phyloP scores from a whole-genome alignment of 2,329 filamentous ascomycete genomes.

The Zymoseptoria brevis region DNA sequence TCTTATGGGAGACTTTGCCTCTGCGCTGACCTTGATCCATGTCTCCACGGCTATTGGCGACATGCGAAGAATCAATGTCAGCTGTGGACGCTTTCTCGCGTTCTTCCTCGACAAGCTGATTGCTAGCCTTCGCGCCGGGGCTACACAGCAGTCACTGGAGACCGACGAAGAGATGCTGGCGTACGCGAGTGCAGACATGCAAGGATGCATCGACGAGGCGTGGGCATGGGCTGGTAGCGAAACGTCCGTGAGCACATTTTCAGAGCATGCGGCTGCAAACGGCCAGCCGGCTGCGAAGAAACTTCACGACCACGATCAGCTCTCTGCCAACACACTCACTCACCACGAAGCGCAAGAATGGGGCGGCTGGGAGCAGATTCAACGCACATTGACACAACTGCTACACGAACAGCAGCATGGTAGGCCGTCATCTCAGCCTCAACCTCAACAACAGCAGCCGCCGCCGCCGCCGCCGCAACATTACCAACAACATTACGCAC shows the following conservation, averaged over 20 bases:
- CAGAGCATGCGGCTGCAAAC: slow-evolving; percentile 13
- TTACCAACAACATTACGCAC: slow-evolving; percentile 12
- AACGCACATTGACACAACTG: slow-evolving; percentile 53
- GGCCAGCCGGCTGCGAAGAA: slow-evolving; percentile 12
- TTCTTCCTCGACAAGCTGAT: slow-evolving; percentile 70
- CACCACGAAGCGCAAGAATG: slow-evolving; percentile 49
- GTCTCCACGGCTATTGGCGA: slow-evolving; percentile 63
- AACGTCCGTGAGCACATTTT: slow-evolving; percentile 28
- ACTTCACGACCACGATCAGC: slow-evolving; percentile 14
- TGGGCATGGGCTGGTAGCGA: slow-evolving; percentile 67
- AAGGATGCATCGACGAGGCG: slow-evolving; percentile 65
- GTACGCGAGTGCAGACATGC: slow-evolving; percentile 79
- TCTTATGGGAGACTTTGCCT: slow-evolving; percentile 62
- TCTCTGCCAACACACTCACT: slow-evolving; percentile 16
- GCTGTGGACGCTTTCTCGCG: slow-evolving; percentile 71
- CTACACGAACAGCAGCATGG: slow-evolving; percentile 37
- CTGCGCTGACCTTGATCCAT: slow-evolving; percentile 65
- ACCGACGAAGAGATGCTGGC: slow-evolving; percentile 81
- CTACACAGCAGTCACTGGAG: slow-evolving; percentile 38
- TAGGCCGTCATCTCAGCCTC: slow-evolving; percentile 9
- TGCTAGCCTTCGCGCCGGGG: slow-evolving; percentile 43
- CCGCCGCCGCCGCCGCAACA: slow-evolving; percentile 9
- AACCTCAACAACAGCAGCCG: slow-evolving; percentile 6
- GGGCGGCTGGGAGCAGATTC: slow-evolving; percentile 72
- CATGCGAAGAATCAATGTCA: slow-evolving; percentile 62